Conservation (phyloP, 1,284 basidiomycete species). For the Schizopora paradoxa region DNA sequence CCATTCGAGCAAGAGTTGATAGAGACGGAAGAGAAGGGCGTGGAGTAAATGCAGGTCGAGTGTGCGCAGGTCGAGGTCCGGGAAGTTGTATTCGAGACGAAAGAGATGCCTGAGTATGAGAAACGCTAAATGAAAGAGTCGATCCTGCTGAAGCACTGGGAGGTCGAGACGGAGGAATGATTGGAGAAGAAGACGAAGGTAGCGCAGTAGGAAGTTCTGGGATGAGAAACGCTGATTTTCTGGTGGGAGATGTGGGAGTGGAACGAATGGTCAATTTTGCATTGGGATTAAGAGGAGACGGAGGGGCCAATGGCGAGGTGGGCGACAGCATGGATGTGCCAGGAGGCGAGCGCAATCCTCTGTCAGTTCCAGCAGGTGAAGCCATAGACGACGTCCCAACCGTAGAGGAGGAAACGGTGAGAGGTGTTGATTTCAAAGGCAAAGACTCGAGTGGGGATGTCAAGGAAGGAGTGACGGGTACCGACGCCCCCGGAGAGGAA, state of each 20-base stretch:
- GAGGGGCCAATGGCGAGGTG: constrained; percentile 5
- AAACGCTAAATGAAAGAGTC: background rate
- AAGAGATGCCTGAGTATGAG: background rate
- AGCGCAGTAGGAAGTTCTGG: background rate
- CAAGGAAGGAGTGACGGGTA: background rate
- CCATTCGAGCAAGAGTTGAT: constrained; percentile 11
- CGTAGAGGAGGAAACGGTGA: background rate
- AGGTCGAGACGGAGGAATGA: background rate
- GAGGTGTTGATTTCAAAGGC: constrained; percentile 4
- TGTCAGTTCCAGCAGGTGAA: background rate
- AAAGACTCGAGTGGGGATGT: constrained; percentile 6
- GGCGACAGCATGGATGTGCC: background rate
- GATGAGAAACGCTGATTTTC: background rate
- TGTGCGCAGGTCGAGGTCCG: constrained; percentile 13
- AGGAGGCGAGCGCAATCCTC: background rate
- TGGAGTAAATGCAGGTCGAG: constrained; percentile 13
- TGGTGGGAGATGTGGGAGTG: background rate
- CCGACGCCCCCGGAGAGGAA: background rate
- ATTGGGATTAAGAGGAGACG: constrained; percentile 11
- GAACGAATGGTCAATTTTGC: background rate
- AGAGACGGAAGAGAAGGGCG: constrained; percentile 13
- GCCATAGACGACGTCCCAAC: background rate
- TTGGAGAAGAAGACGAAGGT: background rate
- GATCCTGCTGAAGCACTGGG: background rate
- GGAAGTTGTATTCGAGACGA: constrained; percentile 2